phyloP scores from a whole-genome alignment of 495 filamentous ascomycete species.

The Tetracladium setigerum region DNA sequence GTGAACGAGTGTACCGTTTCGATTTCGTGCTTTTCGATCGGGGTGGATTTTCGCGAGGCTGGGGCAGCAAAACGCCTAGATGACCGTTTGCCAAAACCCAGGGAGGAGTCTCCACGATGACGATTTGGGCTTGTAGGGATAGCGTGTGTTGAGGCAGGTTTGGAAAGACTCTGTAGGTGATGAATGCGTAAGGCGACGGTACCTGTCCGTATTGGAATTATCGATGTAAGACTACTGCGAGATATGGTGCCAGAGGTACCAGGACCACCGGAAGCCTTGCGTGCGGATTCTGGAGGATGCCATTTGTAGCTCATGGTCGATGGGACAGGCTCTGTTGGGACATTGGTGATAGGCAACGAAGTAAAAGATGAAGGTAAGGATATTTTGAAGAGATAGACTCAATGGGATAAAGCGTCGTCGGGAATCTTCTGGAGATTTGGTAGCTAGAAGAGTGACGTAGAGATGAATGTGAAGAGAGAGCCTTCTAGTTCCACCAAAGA shows the following conservation, averaged over 20 bases:
- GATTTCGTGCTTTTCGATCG: slow-evolving; percentile 7
- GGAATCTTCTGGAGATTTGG: not conserved
- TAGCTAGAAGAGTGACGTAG: not conserved
- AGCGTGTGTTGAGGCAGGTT: not conserved
- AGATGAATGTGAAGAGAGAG: not conserved
- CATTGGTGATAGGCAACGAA: not conserved
- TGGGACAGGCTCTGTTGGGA: not conserved
- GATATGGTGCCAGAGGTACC: not conserved
- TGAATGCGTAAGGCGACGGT: slow-evolving; percentile 18
- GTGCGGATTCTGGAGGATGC: not conserved
- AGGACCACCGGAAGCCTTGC: not conserved
- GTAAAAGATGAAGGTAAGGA: not conserved
- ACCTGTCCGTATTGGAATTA: slow-evolving; percentile 7
- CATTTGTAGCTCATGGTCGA: slow-evolving; percentile 8
- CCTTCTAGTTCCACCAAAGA: too few species aligned
- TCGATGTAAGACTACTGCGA: not conserved
- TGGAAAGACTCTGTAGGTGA: slow-evolving; percentile 9
- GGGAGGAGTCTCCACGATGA: slow-evolving; percentile 8
- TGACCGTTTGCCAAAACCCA: slow-evolving; percentile 14
- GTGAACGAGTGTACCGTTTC: slow-evolving; percentile 10
- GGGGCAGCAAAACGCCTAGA: slow-evolving; percentile 11
- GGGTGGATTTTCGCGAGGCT: slow-evolving; percentile 10
- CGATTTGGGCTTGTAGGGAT: not conserved
- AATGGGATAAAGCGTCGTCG: too few species aligned
- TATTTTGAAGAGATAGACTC: too few species aligned